Conservation (phyloP, 805 yeast genomes). For the Starmera dryadoides region DNA sequence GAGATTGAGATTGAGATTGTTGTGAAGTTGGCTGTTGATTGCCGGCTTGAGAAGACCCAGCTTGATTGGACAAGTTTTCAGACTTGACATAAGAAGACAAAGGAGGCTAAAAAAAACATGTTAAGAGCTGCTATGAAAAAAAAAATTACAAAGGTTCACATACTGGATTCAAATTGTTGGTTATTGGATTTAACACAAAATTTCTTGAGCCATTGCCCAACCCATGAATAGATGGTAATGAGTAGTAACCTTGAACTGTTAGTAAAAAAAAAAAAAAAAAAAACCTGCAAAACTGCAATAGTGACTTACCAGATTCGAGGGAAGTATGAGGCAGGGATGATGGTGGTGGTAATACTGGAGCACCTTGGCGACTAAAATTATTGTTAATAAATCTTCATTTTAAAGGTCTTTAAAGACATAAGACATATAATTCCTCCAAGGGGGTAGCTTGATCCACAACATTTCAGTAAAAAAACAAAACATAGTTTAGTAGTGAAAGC, state of each 20-base stretch:
- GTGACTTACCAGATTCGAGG: slow-evolving; percentile 19
- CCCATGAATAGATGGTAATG: slow-evolving; percentile 17
- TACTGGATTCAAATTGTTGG: slow-evolving; percentile 8
- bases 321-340: slow-evolving; percentile 23
- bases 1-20: slow-evolving; percentile 16
- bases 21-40: slow-evolving; percentile 20
- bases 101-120: slow-evolving; percentile 6
- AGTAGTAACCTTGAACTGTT: slow-evolving; percentile 14
- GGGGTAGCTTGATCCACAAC: too few species aligned
- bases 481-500: neutral
- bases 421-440: too few species aligned
- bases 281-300: neutral
- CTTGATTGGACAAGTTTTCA: slow-evolving; percentile 9
- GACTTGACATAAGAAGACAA: slow-evolving; percentile 1
- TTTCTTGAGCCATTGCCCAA: slow-evolving; percentile 9
- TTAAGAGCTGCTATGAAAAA: neutral
- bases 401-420: too few species aligned
- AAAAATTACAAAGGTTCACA: neutral
- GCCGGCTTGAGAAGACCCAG: slow-evolving; percentile 21
- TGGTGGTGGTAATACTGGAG: slow-evolving; percentile 58
- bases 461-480: too few species aligned
- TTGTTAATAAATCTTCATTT: too few species aligned
- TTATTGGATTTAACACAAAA: slow-evolving; percentile 14
- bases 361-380: slow-evolving; percentile 39
- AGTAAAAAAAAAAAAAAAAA: slow-evolving; percentile 1